Percentiles rank a stretch among this genome's conserved stretches.
These are phyloP conservation scores for Eimeria maxima DNA, from an alignment of 169 alveolate species.

Conservation along the genomic window DNA sequence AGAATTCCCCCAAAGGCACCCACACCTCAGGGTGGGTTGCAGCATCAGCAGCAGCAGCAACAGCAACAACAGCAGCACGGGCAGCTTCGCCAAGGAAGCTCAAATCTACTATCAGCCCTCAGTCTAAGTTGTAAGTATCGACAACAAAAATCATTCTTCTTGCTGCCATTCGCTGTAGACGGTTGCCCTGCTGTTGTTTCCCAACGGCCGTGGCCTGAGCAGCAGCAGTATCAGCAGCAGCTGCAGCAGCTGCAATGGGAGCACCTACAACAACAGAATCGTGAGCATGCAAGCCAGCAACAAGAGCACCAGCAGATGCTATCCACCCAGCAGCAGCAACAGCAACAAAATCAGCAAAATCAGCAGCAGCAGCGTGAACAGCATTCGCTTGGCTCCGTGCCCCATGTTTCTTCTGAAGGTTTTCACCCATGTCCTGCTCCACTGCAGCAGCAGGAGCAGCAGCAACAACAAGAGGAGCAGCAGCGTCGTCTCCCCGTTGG, in stretches of 20 bases:
- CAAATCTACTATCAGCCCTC: conserved; percentile 41
- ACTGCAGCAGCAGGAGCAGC: neutral
- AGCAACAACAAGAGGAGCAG: neutral
- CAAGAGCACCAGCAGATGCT: no score
- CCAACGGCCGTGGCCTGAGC: conserved; percentile 72
- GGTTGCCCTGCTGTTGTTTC: conserved; percentile 58
- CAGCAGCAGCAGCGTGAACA: conserved; percentile 7
- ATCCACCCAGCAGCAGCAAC: conserved; percentile 21
- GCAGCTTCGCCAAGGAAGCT: neutral
- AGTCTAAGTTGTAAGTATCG: conserved; percentile 12
- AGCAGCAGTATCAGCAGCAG: conserved; percentile 35
- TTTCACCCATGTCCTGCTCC: neutral
- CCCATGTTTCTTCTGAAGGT: neutral
- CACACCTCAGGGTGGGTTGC: neutral
- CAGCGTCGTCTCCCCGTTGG: conserved; percentile 8
- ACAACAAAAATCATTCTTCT: conserved; percentile 49
- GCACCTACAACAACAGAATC: neutral
- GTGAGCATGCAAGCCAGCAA: neutral
- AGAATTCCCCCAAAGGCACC: neutral
- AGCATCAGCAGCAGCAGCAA: conserved; percentile 26
- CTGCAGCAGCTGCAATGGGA: conserved; percentile 10
- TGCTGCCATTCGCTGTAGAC: conserved; percentile 66
- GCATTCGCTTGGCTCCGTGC: neutral
- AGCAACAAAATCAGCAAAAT: conserved; percentile 14
- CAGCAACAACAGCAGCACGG: conserved; percentile 10